Percentiles rank a stretch among this genome's conserved stretches.
These are phyloP conservation scores for Capronia americana DNA, from an alignment of 2,329 filamentous ascomycete genomes.

Conservation along the genomic window DNA sequence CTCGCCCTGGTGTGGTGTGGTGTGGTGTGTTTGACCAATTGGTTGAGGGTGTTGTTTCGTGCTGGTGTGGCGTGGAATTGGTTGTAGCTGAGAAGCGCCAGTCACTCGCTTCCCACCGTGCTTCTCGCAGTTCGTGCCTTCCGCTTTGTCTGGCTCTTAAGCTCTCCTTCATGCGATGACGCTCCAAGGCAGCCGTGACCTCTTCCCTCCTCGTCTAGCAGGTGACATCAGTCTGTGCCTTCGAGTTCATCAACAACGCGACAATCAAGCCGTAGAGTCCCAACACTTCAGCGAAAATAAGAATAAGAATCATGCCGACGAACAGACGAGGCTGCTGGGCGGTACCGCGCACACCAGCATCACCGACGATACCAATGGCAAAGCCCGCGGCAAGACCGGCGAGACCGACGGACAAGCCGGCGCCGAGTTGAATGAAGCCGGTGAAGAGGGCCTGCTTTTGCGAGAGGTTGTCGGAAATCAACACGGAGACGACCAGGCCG, in stretches of 20 bases:
- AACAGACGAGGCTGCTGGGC: conserved; percentile 61
- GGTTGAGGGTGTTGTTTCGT: conserved; percentile 9
- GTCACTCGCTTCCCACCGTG: background rate
- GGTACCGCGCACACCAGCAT: conserved; percentile 60
- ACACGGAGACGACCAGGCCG: conserved; percentile 84
- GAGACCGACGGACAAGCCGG: conserved; percentile 80
- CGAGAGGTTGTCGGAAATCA: conserved; percentile 79
- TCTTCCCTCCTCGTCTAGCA: conserved; percentile 58
- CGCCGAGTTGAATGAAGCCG: conserved; percentile 84
- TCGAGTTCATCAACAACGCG: conserved; percentile 99
- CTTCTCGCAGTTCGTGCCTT: background rate
- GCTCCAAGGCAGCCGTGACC: conserved; percentile 35
- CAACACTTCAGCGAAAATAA: conserved; percentile 99
- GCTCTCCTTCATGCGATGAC: conserved; percentile 17
- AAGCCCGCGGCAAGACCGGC: conserved; percentile 83
- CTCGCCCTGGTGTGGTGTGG: background rate
- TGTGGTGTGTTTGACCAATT: background rate
- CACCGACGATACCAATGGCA: conserved; percentile 81
- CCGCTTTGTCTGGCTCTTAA: conserved; percentile 1
- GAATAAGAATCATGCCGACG: conserved; percentile 97
- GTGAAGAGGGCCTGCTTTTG: conserved; percentile 78
- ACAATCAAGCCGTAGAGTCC: conserved; percentile 99
- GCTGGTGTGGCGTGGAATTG: conserved; percentile 1
- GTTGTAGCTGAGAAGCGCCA: conserved; percentile 1
- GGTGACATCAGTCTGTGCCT: conserved; percentile 69